Percentiles rank a stretch among this genome's conserved stretches.
These are phyloP conservation scores for Claviceps arundinis DNA, from an alignment of 2,329 filamentous ascomycete genomes.

Conservation along the genomic window DNA sequence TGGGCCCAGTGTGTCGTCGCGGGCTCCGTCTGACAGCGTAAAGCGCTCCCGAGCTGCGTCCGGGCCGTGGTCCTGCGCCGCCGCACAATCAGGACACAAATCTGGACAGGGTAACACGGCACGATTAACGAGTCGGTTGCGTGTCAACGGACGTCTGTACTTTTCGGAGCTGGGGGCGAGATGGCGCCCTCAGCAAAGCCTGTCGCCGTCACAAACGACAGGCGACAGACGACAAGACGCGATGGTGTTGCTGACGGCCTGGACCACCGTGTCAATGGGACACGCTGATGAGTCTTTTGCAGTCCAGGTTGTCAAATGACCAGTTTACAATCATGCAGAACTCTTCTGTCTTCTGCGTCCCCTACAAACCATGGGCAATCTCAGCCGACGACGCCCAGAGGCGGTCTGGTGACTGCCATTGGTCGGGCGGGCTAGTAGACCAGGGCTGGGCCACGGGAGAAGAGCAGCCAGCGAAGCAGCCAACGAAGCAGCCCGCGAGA, in stretches of 20 bases:
- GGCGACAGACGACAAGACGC: not conserved
- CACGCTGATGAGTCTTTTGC: not conserved
- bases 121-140: not conserved
- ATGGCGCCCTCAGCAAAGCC: not conserved
- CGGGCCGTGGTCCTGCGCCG: no score
- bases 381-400: not conserved
- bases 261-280: not conserved
- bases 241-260: not conserved
- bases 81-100: no score
- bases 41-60: no score
- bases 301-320: not conserved
- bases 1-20: no score
- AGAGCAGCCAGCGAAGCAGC: not conserved
- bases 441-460: not conserved
- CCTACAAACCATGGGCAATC: not conserved
- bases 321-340: not conserved
- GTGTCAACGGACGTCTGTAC: not conserved
- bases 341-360: not conserved
- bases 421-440: not conserved
- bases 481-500: no score
- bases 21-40: no score
- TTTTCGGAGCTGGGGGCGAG: not conserved
- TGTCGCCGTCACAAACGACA: not conserved
- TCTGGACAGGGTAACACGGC: not conserved
- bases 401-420: not conserved